These are phyloP conservation scores for Chrysopogon serrulatus DNA, from an alignment of 176 grass and related monocot species.

Conservation along the genomic window DNA sequence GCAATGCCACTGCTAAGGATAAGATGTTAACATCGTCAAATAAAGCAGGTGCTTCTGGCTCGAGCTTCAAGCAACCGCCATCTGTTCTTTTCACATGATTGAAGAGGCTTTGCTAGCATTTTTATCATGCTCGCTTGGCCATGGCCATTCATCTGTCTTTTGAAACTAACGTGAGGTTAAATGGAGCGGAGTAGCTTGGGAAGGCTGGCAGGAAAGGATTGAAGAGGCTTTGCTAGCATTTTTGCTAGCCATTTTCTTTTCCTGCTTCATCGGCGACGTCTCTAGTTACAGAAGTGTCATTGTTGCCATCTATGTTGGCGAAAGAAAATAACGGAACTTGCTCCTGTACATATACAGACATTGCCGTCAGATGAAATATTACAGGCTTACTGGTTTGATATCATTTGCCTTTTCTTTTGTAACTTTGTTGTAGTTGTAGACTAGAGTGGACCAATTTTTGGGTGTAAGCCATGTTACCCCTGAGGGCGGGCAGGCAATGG, in stretches of 20 bases:
- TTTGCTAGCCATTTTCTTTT: background rate
- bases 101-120: conserved; percentile 48
- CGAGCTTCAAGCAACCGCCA: conserved; percentile 73
- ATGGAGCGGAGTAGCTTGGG: conserved; percentile 20
- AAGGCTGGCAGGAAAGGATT: conserved; percentile 30
- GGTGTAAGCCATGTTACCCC: background rate
- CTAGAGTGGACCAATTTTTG: conserved; percentile 15
- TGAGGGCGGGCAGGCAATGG: background rate
- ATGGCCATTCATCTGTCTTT: conserved; percentile 54
- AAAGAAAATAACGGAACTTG: conserved; percentile 68
- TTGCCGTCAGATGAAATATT: conserved; percentile 38
- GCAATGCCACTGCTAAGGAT: conserved; percentile 48
- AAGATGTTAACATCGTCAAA: conserved; percentile 36
- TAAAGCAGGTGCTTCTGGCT: conserved; percentile 48
- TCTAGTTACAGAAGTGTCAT: conserved; percentile 37
- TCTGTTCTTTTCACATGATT: conserved; percentile 66
- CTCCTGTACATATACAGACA: conserved; percentile 79
- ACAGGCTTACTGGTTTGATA: conserved; percentile 24
- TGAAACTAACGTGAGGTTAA: conserved; percentile 40
- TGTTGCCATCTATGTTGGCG: conserved; percentile 52
- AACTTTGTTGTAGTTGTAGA: conserved; percentile 35
- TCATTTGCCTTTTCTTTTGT: conserved; percentile 1
- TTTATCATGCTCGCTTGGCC: conserved; percentile 30
- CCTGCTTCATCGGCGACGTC: conserved; percentile 14
- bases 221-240: background rate